Base-by-base conservation (phyloP, 345 rosid genomes). In the Corchorus olitorius region DNA sequence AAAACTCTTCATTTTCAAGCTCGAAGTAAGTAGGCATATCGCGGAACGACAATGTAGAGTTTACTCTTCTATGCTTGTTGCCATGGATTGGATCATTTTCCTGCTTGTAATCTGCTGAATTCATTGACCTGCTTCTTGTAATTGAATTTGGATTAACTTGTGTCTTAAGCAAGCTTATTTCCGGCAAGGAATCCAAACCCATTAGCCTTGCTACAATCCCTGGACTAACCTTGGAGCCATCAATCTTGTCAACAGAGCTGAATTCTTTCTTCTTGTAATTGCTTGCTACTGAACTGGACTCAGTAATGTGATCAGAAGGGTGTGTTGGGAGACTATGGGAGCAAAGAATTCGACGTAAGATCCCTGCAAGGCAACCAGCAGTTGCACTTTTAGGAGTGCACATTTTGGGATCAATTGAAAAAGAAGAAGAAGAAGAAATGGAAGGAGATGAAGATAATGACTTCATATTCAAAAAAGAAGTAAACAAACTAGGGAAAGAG, bases 201-300 rank as follows among this genome's bases (percentile, higher is more conserved):
- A 91, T 91, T 70, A 91, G 85, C 85, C 91, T 86, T 13, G 90
- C 97, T 74, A 93, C 92, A 70, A 90, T 71, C 65, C 92, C 89
- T 0, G 91, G 91, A 52, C 56, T 12, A 16, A 75, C 71, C 11
- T 43, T 39, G 46, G 72, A 14, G 39, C 61, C 46, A 63, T 76
- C 70, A 35, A 48, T 22, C 74, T 64, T 78, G 75, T 70, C 81
- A 16, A 46, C n/a, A 41, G 67, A 48, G 3, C 9, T 20, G 16
- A 56, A 39, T 15, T 69, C 67, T 66, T 6, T 81, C 46, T 70
- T 62, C 13, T 73, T 78, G 12, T 27, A 66, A 77, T 2, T 39
- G 43, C 73, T 50, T 3, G 71, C 10, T 27, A 75, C 4, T 22
- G 87, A 88, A 72, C 50, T 49, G 1, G 81, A 20, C 76, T 84